A percentile compares a stretch with the other conserved stretches of the same genome.
Evolutionary conservation across 768 basidiomycete species (phyloP).

Genomic region (Filobasidium wieringae): DNA sequence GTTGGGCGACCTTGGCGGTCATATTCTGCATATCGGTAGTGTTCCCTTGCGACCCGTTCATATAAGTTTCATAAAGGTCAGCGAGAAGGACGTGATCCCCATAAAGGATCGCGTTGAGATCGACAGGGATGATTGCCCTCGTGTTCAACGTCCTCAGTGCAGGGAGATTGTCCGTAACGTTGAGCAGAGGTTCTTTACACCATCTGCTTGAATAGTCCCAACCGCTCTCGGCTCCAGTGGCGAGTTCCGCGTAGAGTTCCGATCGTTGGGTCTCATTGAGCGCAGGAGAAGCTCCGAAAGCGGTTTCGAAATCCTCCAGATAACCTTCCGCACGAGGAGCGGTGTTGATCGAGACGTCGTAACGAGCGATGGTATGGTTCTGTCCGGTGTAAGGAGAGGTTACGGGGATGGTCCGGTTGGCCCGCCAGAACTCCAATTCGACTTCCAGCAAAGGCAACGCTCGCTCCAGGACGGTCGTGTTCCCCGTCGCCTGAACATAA

Average conservation of each 20-base stretch:
- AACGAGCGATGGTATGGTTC: conserved; percentile 57
- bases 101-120: conserved; percentile 78
- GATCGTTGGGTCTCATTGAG: conserved; percentile 53
- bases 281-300: conserved; percentile 49
- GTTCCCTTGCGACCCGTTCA: conserved; percentile 16
- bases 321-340: conserved; percentile 75
- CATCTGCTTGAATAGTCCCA: conserved; percentile 40
- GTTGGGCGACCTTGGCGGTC: conserved; percentile 40
- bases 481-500: conserved; percentile 63
- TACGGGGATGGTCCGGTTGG: conserved; percentile 50
- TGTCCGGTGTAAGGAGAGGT: conserved; percentile 36
- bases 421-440: conserved; percentile 73
- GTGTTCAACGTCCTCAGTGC: conserved; percentile 63
- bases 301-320: conserved; percentile 60
- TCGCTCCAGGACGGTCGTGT: conserved; percentile 60
- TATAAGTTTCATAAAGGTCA: conserved; percentile 29
- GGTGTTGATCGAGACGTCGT: conserved; percentile 59
- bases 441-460: conserved; percentile 79
- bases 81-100: conserved; percentile 33
- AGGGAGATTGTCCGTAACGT: conserved; percentile 44
- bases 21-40: conserved; percentile 13
- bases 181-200: conserved; percentile 41
- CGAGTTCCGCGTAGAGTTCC: conserved; percentile 72
- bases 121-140: conserved; percentile 56
- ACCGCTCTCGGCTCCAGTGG: conserved; percentile 75